These are phyloP conservation scores for Penicillium psychrofluorescens DNA, from an alignment of 495 filamentous ascomycete genomes.

Conservation along the genomic window DNA sequence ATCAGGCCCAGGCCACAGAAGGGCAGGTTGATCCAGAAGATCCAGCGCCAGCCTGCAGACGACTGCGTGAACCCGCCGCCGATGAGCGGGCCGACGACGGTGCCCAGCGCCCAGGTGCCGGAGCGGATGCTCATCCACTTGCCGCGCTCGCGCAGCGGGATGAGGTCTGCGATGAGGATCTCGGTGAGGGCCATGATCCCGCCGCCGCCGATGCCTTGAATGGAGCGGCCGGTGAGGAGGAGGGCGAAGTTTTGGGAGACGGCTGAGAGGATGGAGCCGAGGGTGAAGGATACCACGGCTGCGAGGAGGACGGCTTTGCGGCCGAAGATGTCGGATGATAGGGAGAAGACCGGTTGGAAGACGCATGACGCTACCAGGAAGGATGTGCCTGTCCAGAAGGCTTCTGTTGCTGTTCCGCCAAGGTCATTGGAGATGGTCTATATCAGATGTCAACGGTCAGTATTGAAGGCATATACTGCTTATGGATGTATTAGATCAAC, in stretches of 20 bases:
- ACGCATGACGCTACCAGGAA: conserved; percentile 32
- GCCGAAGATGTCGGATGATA: conserved; percentile 34
- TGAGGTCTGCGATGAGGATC: conserved; percentile 25
- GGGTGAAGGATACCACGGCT: conserved; percentile 27
- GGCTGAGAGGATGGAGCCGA: conserved; percentile 33
- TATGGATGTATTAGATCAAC: background rate
- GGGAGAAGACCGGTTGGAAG: conserved; percentile 20
- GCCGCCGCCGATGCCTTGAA: conserved; percentile 25
- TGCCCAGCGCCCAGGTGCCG: conserved; percentile 14
- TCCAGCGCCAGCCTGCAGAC: conserved; percentile 45
- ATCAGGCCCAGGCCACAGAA: conserved; percentile 41
- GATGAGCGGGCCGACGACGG: conserved; percentile 23
- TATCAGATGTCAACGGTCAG: background rate
- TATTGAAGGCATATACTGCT: background rate
- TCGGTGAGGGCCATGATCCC: conserved; percentile 23
- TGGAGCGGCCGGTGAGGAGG: conserved; percentile 17
- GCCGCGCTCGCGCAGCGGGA: conserved; percentile 25
- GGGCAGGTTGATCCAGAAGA: conserved; percentile 59
- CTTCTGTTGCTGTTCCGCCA: conserved; percentile 36
- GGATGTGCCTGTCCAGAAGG: conserved; percentile 45
- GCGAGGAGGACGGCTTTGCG: conserved; percentile 29
- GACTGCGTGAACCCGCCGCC: conserved; percentile 19
- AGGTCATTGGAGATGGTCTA: conserved; percentile 24
- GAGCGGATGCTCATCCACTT: conserved; percentile 18
- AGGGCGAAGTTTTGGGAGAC: conserved; percentile 16